A percentile compares a stretch with the other conserved stretches of the same genome.
Conservation (phyloP, 257 asterid genomes). For the Paraleonurus japonicus region DNA sequence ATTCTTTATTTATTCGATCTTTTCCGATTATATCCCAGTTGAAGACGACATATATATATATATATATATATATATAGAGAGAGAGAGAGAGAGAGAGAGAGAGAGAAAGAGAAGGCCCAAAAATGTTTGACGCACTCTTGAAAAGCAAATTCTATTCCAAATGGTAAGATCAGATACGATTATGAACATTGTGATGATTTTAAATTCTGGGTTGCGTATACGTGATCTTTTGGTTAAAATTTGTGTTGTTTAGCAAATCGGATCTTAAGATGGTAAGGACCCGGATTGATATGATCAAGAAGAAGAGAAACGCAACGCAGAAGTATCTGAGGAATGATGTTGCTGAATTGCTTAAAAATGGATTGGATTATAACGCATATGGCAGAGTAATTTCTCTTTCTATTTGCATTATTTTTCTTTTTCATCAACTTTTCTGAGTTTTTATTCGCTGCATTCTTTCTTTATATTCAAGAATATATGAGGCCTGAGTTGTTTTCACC, state of each 20-base stretch:
- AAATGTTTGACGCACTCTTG: slow-evolving; percentile 60
- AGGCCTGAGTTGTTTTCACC: background rate
- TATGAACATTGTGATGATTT: background rate
- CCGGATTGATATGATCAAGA: slow-evolving; percentile 61
- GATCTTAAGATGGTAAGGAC: slow-evolving; percentile 54
- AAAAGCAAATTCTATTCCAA: slow-evolving; percentile 68
- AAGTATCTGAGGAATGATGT: slow-evolving; percentile 74
- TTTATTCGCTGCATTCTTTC: background rate
- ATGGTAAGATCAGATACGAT: slow-evolving; percentile 45
- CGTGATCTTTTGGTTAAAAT: background rate
- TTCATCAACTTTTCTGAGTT: background rate
- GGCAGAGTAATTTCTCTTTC: slow-evolving; percentile 54
- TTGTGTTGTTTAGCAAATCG: slow-evolving; percentile 73
- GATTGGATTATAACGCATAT: slow-evolving; percentile 58
- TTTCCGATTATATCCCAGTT: background rate
- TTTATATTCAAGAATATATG: slow-evolving; percentile 1
- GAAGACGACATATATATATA: background rate
- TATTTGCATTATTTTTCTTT: background rate
- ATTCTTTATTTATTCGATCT: slow-evolving; percentile 13
- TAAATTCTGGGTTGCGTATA: background rate
- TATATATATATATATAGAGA: no score
- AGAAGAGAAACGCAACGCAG: slow-evolving; percentile 75
- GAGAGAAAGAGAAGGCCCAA: background rate
- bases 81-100: background rate
- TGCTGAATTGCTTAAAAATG: slow-evolving; percentile 68